Conservation (phyloP, 257 asterid species). For the Vinca minor region DNA sequence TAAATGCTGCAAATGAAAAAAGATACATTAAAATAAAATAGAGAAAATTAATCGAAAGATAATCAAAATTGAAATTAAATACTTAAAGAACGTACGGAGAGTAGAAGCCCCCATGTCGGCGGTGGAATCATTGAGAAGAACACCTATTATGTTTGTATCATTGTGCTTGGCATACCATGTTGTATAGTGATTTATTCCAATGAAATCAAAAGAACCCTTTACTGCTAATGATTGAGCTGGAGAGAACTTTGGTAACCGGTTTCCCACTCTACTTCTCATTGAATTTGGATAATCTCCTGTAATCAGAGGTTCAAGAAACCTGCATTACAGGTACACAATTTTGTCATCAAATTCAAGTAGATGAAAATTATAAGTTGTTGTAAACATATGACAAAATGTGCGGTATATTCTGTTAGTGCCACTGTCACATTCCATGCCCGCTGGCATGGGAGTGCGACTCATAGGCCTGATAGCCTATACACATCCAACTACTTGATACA, state of each 20-base stretch:
- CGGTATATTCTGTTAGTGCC: no score
- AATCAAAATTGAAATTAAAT: neutral
- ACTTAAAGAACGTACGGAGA: constrained; percentile 49
- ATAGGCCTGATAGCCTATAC: no score
- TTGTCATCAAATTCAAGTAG: neutral
- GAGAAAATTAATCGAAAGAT: neutral
- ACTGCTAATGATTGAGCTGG: constrained; percentile 37
- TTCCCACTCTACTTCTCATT: constrained; percentile 56
- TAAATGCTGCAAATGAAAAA: constrained; percentile 28
- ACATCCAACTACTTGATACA: no score
- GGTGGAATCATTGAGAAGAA: constrained; percentile 44
- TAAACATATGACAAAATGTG: no score
- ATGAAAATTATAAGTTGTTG: no score
- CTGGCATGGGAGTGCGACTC: no score
- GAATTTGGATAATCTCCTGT: constrained; percentile 67
- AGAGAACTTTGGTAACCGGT: constrained; percentile 52
- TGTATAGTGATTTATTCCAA: constrained; percentile 87
- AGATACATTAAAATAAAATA: neutral
- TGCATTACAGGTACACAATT: constrained; percentile 12
- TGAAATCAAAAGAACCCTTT: constrained; percentile 67
- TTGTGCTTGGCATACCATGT: constrained; percentile 64
- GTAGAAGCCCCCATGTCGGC: constrained; percentile 55
- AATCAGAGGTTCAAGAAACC: constrained; percentile 76
- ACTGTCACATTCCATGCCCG: no score
- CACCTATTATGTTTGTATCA: constrained; percentile 35